phyloP scores from a whole-genome alignment of 2,329 filamentous ascomycete species.

The Hymenoscyphus infarciens region DNA sequence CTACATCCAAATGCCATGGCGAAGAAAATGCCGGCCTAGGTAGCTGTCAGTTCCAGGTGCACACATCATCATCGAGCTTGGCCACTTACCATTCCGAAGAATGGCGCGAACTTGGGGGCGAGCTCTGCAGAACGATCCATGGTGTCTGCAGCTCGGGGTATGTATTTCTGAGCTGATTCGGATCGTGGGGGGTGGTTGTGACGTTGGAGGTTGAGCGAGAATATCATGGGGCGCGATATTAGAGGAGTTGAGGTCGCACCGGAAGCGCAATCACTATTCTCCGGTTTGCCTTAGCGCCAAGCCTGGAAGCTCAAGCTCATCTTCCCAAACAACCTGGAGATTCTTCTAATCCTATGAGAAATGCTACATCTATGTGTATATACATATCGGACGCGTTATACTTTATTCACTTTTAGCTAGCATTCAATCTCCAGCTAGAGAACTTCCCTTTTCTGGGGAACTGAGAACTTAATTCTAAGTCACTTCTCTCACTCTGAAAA shows the following conservation, averaged over 20 bases:
- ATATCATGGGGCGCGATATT: not conserved
- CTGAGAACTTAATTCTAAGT: too few relatives aligned
- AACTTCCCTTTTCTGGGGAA: too few relatives aligned
- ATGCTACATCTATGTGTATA: too few relatives aligned
- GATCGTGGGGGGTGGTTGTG: constrained; percentile 16
- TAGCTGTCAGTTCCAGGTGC: constrained; percentile 27
- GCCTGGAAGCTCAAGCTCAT: too few relatives aligned
- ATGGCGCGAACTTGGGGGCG: constrained; percentile 79
- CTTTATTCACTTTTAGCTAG: too few relatives aligned
- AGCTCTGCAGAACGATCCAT: constrained; percentile 53
- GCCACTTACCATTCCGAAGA: constrained; percentile 76
- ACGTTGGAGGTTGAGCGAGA: constrained; percentile 17
- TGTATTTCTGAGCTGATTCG: constrained; percentile 14
- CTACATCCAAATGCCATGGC: constrained; percentile 84
- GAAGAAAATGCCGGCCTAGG: constrained; percentile 70
- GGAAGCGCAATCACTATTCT: not conserved
- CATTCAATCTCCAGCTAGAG: too few relatives aligned
- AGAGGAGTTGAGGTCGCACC: not conserved
- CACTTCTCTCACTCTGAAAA: too few relatives aligned
- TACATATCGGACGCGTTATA: too few relatives aligned
- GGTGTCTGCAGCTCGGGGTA: constrained; percentile 28
- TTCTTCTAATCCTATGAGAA: too few relatives aligned
- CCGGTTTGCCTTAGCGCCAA: not conserved
- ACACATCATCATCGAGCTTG: constrained; percentile 16
- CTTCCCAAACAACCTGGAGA: not conserved